A percentile compares a stretch with the other conserved stretches of the same genome.
phyloP scores from a whole-genome alignment of 331 rosid species.

The Quercus lobata region DNA sequence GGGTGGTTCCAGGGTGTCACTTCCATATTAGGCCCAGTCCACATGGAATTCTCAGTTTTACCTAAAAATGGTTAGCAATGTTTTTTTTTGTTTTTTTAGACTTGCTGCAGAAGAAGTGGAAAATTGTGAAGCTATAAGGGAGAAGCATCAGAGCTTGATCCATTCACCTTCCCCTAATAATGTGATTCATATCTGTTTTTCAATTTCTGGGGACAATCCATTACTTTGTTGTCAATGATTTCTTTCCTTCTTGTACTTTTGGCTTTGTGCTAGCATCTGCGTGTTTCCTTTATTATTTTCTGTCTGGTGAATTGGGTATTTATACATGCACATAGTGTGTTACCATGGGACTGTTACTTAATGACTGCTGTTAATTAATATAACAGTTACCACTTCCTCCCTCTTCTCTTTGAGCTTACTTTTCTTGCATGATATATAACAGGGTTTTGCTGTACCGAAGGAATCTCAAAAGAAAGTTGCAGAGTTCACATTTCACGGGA shows the following conservation, averaged over 20 bases:
- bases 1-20: background rate
- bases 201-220: slow-evolving; percentile 4
- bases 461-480: slow-evolving; percentile 58
- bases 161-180: background rate
- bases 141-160: slow-evolving; percentile 8
- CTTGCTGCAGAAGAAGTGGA: background rate
- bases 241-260: background rate
- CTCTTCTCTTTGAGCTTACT: slow-evolving; percentile 21
- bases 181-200: background rate
- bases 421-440: slow-evolving; percentile 28
- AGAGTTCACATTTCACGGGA: slow-evolving; percentile 52
- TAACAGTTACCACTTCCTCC: background rate
- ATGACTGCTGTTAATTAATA: background rate
- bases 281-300: background rate
- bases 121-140: background rate
- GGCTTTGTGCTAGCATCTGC: background rate
- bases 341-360: background rate
- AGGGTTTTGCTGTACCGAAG: slow-evolving; percentile 82
- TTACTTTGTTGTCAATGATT: background rate
- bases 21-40: background rate
- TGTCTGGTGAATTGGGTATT: slow-evolving; percentile 4
- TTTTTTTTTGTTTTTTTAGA: background rate
- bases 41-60: background rate
- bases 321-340: background rate
- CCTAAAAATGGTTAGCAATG: background rate